Evolutionary conservation across 139 green algal species (phyloP).

Genomic region (Coelastrella sp.): DNA sequence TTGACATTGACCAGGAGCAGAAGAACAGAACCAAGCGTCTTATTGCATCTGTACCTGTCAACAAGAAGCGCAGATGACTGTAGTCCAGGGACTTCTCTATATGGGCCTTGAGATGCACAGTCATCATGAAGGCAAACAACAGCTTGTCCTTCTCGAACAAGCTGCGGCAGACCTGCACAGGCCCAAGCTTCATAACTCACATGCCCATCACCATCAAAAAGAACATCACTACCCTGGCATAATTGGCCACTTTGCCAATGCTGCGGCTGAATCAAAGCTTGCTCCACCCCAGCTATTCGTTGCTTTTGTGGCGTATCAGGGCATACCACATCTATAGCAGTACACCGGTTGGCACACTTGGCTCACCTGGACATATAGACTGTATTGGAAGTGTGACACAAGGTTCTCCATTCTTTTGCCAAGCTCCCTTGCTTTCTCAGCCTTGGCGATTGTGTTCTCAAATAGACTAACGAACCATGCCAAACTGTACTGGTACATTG

Average conservation of each 20-base stretch:
- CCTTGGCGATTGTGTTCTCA: constrained; percentile 62
- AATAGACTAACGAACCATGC: constrained; percentile 81
- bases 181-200: neutral
- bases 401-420: constrained; percentile 56
- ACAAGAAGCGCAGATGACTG: constrained; percentile 78
- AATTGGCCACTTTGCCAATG: neutral
- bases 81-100: constrained; percentile 65
- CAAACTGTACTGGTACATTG: constrained; percentile 82
- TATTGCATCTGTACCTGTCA: constrained; percentile 79
- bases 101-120: constrained; percentile 61
- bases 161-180: constrained; percentile 51
- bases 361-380: constrained; percentile 74
- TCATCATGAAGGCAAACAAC: constrained; percentile 79
- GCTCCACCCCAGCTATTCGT: neutral
- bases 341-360: too few species aligned
- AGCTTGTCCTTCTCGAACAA: constrained; percentile 92
- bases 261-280: neutral
- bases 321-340: too few species aligned
- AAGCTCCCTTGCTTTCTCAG: constrained; percentile 60
- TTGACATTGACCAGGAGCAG: too few species aligned
- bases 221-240: neutral
- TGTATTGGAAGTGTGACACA: constrained; percentile 77
- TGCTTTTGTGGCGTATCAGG: neutral
- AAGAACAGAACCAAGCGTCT: too few species aligned
- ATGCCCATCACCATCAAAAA: neutral